Percentiles rank a stretch among this genome's conserved stretches.
phyloP scores from a whole-genome alignment of 2,329 filamentous ascomycete genomes.

The Monilinia fructicola region DNA sequence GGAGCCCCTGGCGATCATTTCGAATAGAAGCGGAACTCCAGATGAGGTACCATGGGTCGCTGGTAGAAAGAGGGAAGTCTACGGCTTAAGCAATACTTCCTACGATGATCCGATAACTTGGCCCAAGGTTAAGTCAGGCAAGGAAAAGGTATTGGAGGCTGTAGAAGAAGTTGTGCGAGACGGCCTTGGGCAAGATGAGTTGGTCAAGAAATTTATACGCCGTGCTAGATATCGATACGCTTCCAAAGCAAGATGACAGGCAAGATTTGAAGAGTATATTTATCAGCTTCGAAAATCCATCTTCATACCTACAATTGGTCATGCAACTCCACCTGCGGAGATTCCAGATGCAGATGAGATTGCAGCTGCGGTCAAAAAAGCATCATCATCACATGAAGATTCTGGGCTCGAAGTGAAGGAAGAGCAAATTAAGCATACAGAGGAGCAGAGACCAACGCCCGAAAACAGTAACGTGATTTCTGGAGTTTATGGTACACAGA shows the following conservation, averaged over 20 bases:
- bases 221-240: conserved; percentile 57
- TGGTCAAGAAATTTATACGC: conserved; percentile 54
- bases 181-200: conserved; percentile 46
- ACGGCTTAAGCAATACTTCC: conserved; percentile 63
- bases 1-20: conserved; percentile 59
- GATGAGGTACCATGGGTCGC: conserved; percentile 59
- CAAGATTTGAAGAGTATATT: conserved; percentile 53
- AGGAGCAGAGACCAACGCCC: conserved; percentile 42
- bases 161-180: conserved; percentile 47
- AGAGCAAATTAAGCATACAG: conserved; percentile 29
- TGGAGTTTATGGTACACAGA: conserved; percentile 64
- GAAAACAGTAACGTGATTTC: conserved; percentile 50
- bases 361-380: conserved; percentile 36
- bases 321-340: conserved; percentile 38
- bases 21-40: conserved; percentile 56
- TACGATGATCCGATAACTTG: conserved; percentile 55
- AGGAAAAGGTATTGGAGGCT: conserved; percentile 39
- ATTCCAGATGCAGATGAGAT: conserved; percentile 45
- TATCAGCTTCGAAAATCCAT: conserved; percentile 57
- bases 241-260: conserved; percentile 43
- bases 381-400: conserved; percentile 36
- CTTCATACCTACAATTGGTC: conserved; percentile 60
- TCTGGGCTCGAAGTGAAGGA: conserved; percentile 38
- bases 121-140: conserved; percentile 60
- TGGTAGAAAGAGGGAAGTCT: conserved; percentile 51